These are phyloP conservation scores for Podospora bellae-mahoneyi DNA, from an alignment of 495 filamentous ascomycete species.

Conservation along the genomic window DNA sequence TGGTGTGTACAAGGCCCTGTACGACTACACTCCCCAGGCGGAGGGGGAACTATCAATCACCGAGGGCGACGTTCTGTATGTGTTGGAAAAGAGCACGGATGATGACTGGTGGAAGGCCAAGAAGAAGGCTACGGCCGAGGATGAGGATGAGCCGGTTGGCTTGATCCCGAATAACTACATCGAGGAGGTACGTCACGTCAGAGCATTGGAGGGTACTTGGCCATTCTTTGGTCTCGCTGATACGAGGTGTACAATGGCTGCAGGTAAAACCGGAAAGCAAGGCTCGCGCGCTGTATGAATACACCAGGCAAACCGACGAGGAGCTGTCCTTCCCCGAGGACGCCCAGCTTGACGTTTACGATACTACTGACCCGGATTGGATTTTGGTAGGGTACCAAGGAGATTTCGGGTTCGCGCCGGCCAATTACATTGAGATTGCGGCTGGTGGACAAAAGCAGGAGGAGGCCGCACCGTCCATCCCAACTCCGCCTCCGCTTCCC, in stretches of 20 bases:
- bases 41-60: slow-evolving; percentile 81
- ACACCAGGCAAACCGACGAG: slow-evolving; percentile 94
- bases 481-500: slow-evolving; percentile 34
- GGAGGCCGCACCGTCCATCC: slow-evolving; percentile 26
- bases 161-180: slow-evolving; percentile 95
- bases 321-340: slow-evolving; percentile 96
- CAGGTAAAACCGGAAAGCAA: slow-evolving; percentile 69
- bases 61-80: slow-evolving; percentile 88
- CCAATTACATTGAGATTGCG: slow-evolving; percentile 85
- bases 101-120: slow-evolving; percentile 99
- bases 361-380: slow-evolving; percentile 93
- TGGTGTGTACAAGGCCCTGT: slow-evolving; percentile 86
- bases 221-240: neutral
- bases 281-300: slow-evolving; percentile 91
- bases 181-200: slow-evolving; percentile 70
- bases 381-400: slow-evolving; percentile 80
- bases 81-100: slow-evolving; percentile 83
- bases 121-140: slow-evolving; percentile 87
- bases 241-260: neutral
- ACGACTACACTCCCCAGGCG: slow-evolving; percentile 88
- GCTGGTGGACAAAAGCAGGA: slow-evolving; percentile 28
- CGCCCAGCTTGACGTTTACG: slow-evolving; percentile 76
- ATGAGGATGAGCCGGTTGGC: slow-evolving; percentile 92
- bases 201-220: neutral
- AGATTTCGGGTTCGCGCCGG: slow-evolving; percentile 93